A percentile compares a stretch with the other conserved stretches of the same genome.
Evolutionary conservation across 495 filamentous ascomycete genomes (phyloP).

Genomic region (Neurospora sp.): DNA sequence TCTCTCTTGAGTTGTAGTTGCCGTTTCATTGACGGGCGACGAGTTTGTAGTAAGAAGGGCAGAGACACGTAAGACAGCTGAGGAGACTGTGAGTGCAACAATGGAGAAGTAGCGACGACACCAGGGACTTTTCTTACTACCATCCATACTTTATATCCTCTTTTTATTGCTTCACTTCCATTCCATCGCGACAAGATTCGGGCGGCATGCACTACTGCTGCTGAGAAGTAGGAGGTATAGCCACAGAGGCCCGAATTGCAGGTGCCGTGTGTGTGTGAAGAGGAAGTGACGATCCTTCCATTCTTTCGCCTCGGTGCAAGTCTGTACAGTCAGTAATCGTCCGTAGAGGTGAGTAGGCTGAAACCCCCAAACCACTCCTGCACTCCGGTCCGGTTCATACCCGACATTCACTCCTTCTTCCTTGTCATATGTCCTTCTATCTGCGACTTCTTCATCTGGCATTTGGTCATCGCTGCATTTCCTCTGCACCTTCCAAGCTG

Average conservation of each 20-base stretch:
- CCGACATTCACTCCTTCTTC: not conserved
- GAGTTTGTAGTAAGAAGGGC: not conserved
- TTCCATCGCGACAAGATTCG: not conserved
- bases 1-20: not conserved
- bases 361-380: not conserved
- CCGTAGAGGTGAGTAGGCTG: not conserved
- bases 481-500: not conserved
- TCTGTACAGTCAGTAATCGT: not conserved
- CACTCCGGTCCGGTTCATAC: not conserved
- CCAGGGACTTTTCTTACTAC: not conserved
- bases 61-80: not conserved
- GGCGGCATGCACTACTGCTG: not conserved
- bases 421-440: not conserved
- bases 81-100: not conserved
- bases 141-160: not conserved
- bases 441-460: not conserved
- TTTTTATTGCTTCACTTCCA: not conserved
- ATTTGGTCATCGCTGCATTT: not conserved
- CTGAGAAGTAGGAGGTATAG: not conserved
- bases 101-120: not conserved
- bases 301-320: not conserved
- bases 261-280: not conserved
- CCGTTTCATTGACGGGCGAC: not conserved
- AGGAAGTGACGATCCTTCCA: not conserved
- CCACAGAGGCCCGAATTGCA: not conserved